Evolutionary conservation across 352 stramenopile genomes (phyloP), one percentile per base, ranked within the genome.

Genomic region (Phytophthora megakarya): DNA sequence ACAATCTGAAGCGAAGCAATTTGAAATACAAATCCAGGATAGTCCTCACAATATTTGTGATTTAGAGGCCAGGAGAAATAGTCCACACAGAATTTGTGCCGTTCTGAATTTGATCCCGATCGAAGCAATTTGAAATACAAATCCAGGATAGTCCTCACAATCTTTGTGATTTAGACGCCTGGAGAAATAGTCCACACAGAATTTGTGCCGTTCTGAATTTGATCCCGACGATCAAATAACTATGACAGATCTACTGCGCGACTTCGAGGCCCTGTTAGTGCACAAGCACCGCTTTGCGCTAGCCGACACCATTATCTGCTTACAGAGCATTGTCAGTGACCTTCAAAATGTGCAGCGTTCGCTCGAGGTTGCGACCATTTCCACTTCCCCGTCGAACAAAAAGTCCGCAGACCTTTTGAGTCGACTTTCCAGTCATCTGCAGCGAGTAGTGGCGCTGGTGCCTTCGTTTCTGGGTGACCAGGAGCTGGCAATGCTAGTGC

Each of bases 201-300:
- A n/a, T n/a, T n/a, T n/a, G n/a, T n/a, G n/a, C n/a, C n/a, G n/a
- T n/a, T n/a, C n/a, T n/a, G n/a, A n/a, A n/a, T n/a, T n/a, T n/a
- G n/a, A n/a, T n/a, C n/a, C n/a, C n/a, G n/a, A n/a, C n/a, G n/a
- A 48, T 28, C 28, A 19, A 30, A 10, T 39, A 7, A 3, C 13
- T 11, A 65, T 57, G 44, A 42, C 33, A 16, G 25, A 47, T 26
- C 47, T 73, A 3, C 15, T 75, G 49, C 67, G 30, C 44, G 61
- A 78, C 42, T 88, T 81, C 46, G 78, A 88, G 72, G 61, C 47
- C 19, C 65, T 88, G 44, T 61, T 88, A 37, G 44, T 82, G 66
- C 69, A 57, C 30, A 72, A 44, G 25, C 62, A 80, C 21, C 76
- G 76, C 23, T 83, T 84, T 28, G 63, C 63, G 2, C 45, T 88